phyloP scores from a whole-genome alignment of 176 grass and related monocot genomes.

The Lolium multiflorum region DNA sequence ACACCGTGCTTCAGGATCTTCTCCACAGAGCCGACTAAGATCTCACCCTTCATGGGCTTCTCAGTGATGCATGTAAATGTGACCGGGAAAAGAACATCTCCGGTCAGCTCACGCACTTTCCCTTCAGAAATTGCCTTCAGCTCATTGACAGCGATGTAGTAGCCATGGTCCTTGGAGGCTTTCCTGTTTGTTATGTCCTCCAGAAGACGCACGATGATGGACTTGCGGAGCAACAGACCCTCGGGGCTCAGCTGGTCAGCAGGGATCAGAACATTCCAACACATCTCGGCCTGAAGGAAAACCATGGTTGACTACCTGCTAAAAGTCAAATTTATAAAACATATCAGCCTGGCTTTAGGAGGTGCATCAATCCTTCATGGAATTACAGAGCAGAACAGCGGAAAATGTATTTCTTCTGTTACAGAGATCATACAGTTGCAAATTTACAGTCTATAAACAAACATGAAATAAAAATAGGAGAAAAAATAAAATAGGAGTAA shows the following conservation, averaged over 20 bases:
- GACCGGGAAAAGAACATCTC: not conserved
- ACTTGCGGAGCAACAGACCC: conserved; percentile 56
- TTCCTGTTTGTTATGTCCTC: not conserved
- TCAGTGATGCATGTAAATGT: not conserved
- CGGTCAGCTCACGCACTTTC: not conserved
- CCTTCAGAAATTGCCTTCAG: not conserved
- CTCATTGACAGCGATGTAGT: not conserved
- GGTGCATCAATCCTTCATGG: not conserved
- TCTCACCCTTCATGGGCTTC: not conserved
- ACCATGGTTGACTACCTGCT: conserved; percentile 66
- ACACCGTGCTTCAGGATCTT: not conserved
- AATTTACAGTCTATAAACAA: no score
- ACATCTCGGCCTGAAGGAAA: conserved; percentile 77
- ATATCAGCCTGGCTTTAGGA: not conserved
- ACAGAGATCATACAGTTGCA: no score
- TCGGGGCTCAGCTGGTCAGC: conserved; percentile 62
- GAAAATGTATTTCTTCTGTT: no score
- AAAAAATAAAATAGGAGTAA: no score
- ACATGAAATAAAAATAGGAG: no score
- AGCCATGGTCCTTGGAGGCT: not conserved
- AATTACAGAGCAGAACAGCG: no score
- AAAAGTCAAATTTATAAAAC: conserved; percentile 18
- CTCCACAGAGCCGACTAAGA: not conserved
- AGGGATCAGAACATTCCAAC: conserved; percentile 80
- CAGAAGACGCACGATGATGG: not conserved